Evolutionary conservation across 306 rosid genomes (phyloP).

Genomic region (Neltuma alba): DNA sequence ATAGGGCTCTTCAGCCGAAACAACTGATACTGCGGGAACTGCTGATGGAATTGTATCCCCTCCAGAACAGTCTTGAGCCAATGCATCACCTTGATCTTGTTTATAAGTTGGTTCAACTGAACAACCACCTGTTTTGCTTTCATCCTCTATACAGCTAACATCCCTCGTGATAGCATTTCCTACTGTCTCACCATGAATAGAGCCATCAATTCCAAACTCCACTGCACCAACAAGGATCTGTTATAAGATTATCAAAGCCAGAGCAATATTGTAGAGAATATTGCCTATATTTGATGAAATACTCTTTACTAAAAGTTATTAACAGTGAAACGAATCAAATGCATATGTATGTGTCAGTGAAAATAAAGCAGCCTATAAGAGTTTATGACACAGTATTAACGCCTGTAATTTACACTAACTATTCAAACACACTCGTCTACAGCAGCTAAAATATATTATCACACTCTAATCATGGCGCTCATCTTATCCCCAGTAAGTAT

Average conservation of each 20-base stretch:
- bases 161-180: slow-evolving; percentile 53
- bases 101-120: slow-evolving; percentile 62
- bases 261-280: slow-evolving; percentile 32
- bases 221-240: slow-evolving; percentile 60
- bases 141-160: slow-evolving; percentile 54
- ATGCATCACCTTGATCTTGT: slow-evolving; percentile 55
- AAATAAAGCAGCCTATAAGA: slow-evolving; percentile 6
- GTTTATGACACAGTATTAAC: slow-evolving; percentile 11
- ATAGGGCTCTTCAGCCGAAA: slow-evolving; percentile 73
- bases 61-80: slow-evolving; percentile 58
- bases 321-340: neutral
- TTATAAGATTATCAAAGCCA: slow-evolving; percentile 21
- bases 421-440: slow-evolving; percentile 22
- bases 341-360: neutral
- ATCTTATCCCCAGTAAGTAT: neutral
- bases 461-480: neutral
- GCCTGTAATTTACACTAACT: slow-evolving; percentile 1
- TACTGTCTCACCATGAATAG: slow-evolving; percentile 52
- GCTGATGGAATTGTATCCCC: slow-evolving; percentile 48
- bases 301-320: neutral
- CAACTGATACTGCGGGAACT: slow-evolving; percentile 52
- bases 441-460: slow-evolving; percentile 18
- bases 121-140: slow-evolving; percentile 63
- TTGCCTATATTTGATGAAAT: neutral
- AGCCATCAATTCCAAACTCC: slow-evolving; percentile 75